Evolutionary conservation across 345 rosid genomes (phyloP), one percentile per base, ranked within the genome.

Genomic region (Syzygium oleosum): DNA sequence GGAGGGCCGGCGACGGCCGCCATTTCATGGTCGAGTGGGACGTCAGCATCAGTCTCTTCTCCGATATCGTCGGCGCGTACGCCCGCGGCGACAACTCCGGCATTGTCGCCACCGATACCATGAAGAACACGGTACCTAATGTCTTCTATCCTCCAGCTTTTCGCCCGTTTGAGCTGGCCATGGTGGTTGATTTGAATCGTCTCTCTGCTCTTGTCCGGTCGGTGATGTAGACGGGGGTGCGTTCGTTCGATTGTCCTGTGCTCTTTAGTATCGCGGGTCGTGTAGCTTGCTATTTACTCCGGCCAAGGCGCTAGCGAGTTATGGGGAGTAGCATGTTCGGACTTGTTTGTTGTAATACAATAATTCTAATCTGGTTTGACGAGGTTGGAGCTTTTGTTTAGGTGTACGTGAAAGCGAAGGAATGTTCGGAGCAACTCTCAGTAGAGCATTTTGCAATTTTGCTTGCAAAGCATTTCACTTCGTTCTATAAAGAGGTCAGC

Each of bases 401-500:
- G 99, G 99, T 96, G 61, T 96, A 98, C 91, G 97, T 87, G 61
- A 98, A 95, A 90, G 99, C 99, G 38, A 94, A 98, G 91, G 97
- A 96, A 91, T 93, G 98, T 86, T 89, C 91, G 25, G 91, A 94
- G 61, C 95, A 89, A 85, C 88, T 96, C 87, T 94, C 99, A 4
- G 96, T 91, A 17, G 99, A 98, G 90, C 95, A 94, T 15, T 98
- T 98, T 88, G 97, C 99, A 4, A 91, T 98, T 87, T 87, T 94
- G 88, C 90, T 96, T 63, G 99, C 93, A n/a, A 94, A 91, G 86
- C 99, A 98, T 87, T 98, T 98, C 87, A 90, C 94, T 31, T 93
- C 99, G 1, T 91, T 56, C 88, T 98, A 98, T 88, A 93, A 89
- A 68, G 97, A 95, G 98, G 99, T 96, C 8, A 90, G 86, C 29